A percentile compares a stretch with the other conserved stretches of the same genome.
These are phyloP conservation scores for Xylaria hypoxylon DNA, from an alignment of 2,329 filamentous ascomycete species.

Conservation along the genomic window DNA sequence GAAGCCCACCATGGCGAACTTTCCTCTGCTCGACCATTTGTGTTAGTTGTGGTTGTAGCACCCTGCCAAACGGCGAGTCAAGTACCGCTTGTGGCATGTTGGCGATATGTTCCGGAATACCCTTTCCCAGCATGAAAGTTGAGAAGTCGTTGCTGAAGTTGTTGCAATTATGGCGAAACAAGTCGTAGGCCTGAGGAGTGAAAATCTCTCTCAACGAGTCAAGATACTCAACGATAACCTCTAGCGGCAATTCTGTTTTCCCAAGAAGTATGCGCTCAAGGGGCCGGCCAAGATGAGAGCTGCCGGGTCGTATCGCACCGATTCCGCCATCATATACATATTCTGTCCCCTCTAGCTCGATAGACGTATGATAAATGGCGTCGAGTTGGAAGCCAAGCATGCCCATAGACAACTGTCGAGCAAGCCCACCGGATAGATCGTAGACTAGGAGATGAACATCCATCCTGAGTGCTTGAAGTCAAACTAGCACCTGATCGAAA, in stretches of 20 bases:
- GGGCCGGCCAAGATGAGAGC: slow-evolving; percentile 87
- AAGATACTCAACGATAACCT: slow-evolving; percentile 87
- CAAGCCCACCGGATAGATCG: slow-evolving; percentile 75
- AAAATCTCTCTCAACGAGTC: slow-evolving; percentile 86
- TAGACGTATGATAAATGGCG: slow-evolving; percentile 93
- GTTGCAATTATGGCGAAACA: slow-evolving; percentile 95
- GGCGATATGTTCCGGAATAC: slow-evolving; percentile 87
- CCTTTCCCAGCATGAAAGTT: slow-evolving; percentile 87
- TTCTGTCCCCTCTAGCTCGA: slow-evolving; percentile 85
- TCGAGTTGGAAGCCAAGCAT: slow-evolving; percentile 75
- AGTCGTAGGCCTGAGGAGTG: slow-evolving; percentile 85
- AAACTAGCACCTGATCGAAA: background rate
- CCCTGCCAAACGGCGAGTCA: slow-evolving; percentile 86
- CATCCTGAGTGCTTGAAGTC: slow-evolving; percentile 59
- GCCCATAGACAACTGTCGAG: slow-evolving; percentile 66
- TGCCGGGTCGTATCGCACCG: slow-evolving; percentile 81
- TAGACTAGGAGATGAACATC: slow-evolving; percentile 83
- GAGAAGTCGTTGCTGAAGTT: slow-evolving; percentile 95
- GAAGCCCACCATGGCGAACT: slow-evolving; percentile 62
- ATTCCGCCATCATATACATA: slow-evolving; percentile 92
- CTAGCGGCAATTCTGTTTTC: slow-evolving; percentile 79
- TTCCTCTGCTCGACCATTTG: slow-evolving; percentile 64
- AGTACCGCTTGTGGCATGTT: slow-evolving; percentile 88
- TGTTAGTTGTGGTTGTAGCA: slow-evolving; percentile 79
- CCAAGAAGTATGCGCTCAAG: slow-evolving; percentile 82